Evolutionary conservation across 495 filamentous ascomycete genomes (phyloP).

Genomic region (Cenococcum geophilum): DNA sequence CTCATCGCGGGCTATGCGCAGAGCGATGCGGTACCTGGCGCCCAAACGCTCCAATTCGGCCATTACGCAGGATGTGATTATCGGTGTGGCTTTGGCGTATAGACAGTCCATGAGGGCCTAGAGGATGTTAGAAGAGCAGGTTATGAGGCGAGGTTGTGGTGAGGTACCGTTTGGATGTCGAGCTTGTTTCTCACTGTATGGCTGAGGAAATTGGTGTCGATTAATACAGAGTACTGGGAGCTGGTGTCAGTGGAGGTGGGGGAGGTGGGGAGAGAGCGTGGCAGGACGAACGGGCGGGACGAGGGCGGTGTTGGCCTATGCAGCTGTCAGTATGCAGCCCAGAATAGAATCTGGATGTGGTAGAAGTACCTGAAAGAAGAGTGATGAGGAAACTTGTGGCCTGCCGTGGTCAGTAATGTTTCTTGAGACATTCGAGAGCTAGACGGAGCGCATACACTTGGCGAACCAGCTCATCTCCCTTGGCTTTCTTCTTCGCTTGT

Average conservation of each 20-base stretch:
- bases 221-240: slow-evolving; percentile 59
- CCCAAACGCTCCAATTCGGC: slow-evolving; percentile 91
- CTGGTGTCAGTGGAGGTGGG: neutral
- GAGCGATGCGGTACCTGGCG: slow-evolving; percentile 77
- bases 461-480: slow-evolving; percentile 51
- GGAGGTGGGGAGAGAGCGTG: neutral
- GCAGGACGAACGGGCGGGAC: slow-evolving; percentile 53
- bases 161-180: slow-evolving; percentile 58
- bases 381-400: slow-evolving; percentile 58
- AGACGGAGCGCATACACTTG: slow-evolving; percentile 50
- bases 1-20: slow-evolving; percentile 89
- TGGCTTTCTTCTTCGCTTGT: slow-evolving; percentile 50
- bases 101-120: slow-evolving; percentile 75
- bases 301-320: slow-evolving; percentile 86
- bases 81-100: slow-evolving; percentile 60
- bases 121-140: too few species aligned
- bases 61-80: slow-evolving; percentile 62
- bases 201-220: slow-evolving; percentile 89
- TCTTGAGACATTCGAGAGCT: slow-evolving; percentile 10
- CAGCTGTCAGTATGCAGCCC: slow-evolving; percentile 44
- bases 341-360: neutral
- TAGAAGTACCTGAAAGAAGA: slow-evolving; percentile 44
- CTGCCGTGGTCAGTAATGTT: slow-evolving; percentile 6
- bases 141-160: too few species aligned
- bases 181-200: slow-evolving; percentile 89